A percentile compares a stretch with the other conserved stretches of the same genome.
Evolutionary conservation across 352 stramenopile genomes (phyloP).

Genomic region (Phytophthora citrophthora): DNA sequence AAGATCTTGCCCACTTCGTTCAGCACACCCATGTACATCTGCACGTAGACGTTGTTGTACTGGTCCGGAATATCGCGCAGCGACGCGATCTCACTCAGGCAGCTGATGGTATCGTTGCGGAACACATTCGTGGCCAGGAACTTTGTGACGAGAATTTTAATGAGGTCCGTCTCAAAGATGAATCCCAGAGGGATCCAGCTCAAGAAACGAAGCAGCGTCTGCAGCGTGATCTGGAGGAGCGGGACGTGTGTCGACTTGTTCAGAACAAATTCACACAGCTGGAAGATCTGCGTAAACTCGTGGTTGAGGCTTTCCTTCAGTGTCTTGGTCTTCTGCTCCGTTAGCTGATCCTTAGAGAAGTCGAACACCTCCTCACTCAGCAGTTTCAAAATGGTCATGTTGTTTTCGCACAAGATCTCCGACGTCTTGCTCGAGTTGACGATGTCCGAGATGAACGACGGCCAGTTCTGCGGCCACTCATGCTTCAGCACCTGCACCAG

Average conservation of each 20-base stretch:
- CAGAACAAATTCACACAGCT: slow-evolving; percentile 98
- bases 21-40: slow-evolving; percentile 96
- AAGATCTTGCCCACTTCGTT: slow-evolving; percentile 93
- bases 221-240: slow-evolving; percentile 96
- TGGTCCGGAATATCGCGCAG: slow-evolving; percentile 91
- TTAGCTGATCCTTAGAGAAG: slow-evolving; percentile 98
- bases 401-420: slow-evolving; percentile 99
- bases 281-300: slow-evolving; percentile 98
- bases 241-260: slow-evolving; percentile 93
- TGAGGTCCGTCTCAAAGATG: slow-evolving; percentile 98
- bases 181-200: slow-evolving; percentile 99
- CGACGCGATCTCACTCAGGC: slow-evolving; percentile 97
- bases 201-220: slow-evolving; percentile 97
- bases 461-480: slow-evolving; percentile 99
- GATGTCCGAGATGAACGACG: slow-evolving; percentile 98
- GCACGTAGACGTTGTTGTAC: slow-evolving; percentile 95
- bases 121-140: slow-evolving; percentile 96
- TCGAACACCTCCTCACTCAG: slow-evolving; percentile 99
- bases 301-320: slow-evolving; percentile 98
- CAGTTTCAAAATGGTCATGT: slow-evolving; percentile 99
- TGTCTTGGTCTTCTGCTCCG: slow-evolving; percentile 97
- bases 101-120: slow-evolving; percentile 97
- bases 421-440: slow-evolving; percentile 94
- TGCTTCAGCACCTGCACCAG: slow-evolving; percentile 99
- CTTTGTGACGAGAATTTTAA: slow-evolving; percentile 96